Percentiles rank a stretch among this genome's conserved stretches.
phyloP scores from a whole-genome alignment of 345 rosid genomes.

The Eucalyptus lansdowneana region DNA sequence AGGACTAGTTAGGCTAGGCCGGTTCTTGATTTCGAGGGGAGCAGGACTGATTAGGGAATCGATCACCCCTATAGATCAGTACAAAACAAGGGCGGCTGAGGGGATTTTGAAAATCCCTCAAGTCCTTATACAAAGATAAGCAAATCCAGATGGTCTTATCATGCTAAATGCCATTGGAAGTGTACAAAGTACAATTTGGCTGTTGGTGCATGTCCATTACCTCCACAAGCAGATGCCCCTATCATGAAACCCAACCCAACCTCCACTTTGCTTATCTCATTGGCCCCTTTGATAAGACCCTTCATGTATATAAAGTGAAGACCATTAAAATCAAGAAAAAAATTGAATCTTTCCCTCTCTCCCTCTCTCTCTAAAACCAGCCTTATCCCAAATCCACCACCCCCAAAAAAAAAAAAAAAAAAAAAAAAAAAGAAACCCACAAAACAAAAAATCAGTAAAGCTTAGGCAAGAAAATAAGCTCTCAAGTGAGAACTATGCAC shows the following conservation, averaged over 20 bases:
- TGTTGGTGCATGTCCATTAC: background rate
- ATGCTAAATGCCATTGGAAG: background rate
- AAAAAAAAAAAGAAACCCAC: background rate
- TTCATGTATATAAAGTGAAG: background rate
- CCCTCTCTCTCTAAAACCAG: background rate
- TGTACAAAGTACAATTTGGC: background rate
- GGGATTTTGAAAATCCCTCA: background rate
- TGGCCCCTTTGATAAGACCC: constrained; percentile 9
- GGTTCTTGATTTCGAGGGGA: too few relatives aligned
- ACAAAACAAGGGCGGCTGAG: background rate
- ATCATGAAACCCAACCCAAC: background rate
- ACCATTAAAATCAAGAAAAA: background rate
- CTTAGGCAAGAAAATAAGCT: background rate
- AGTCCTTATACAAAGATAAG: constrained; percentile 5
- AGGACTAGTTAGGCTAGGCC: too few relatives aligned
- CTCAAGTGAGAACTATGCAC: background rate
- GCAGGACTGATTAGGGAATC: too few relatives aligned
- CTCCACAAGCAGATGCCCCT: constrained; percentile 5
- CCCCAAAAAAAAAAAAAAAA: background rate
- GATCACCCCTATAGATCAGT: background rate
- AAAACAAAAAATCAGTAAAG: background rate
- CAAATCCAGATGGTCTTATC: background rate
- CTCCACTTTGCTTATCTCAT: constrained; percentile 3
- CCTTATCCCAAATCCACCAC: background rate
- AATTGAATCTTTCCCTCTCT: background rate